Percentiles rank a stretch among this genome's conserved stretches.
Conservation (phyloP, 495 filamentous ascomycete species). For the Echria macrotheca region DNA sequence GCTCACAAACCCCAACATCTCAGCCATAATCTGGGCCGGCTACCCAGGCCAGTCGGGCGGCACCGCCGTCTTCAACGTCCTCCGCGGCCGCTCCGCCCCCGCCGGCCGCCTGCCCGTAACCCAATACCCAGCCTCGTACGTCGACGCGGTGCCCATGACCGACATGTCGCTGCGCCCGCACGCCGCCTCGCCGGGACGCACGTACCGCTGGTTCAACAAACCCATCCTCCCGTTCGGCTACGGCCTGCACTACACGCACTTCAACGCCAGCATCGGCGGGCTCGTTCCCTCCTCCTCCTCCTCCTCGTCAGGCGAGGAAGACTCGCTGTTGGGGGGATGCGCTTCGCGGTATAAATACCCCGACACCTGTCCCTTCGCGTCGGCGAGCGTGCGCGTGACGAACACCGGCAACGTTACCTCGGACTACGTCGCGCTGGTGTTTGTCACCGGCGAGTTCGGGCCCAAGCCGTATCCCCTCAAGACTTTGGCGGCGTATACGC, state of each 20-base stretch:
- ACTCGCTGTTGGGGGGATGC: conserved; percentile 21
- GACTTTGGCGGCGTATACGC: conserved; percentile 51
- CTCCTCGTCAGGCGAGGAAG: conserved; percentile 18
- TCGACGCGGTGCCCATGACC: conserved; percentile 31
- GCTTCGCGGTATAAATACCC: conserved; percentile 30
- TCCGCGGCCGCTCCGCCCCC: conserved; percentile 46
- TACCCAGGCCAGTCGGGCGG: conserved; percentile 52
- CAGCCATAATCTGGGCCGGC: conserved; percentile 45
- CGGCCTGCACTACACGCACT: conserved; percentile 38
- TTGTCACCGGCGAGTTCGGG: conserved; percentile 46
- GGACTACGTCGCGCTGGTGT: conserved; percentile 52
- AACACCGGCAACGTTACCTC: conserved; percentile 50
- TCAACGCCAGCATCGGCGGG: conserved; percentile 37
- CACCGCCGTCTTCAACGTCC: conserved; percentile 41
- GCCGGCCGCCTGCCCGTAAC: conserved; percentile 57
- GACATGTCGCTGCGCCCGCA: conserved; percentile 36
- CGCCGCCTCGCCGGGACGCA: conserved; percentile 32
- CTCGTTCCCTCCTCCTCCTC: conserved; percentile 19
- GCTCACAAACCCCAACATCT: conserved; percentile 43
- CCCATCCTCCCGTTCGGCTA: conserved; percentile 42
- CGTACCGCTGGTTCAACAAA: conserved; percentile 35
- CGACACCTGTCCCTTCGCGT: conserved; percentile 42
- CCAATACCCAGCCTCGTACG: conserved; percentile 36
- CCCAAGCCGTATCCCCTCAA: conserved; percentile 56
- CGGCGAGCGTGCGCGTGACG: conserved; percentile 22